Evolutionary conservation across 768 basidiomycete genomes (phyloP).

Genomic region (Boletus reticuloceps): DNA sequence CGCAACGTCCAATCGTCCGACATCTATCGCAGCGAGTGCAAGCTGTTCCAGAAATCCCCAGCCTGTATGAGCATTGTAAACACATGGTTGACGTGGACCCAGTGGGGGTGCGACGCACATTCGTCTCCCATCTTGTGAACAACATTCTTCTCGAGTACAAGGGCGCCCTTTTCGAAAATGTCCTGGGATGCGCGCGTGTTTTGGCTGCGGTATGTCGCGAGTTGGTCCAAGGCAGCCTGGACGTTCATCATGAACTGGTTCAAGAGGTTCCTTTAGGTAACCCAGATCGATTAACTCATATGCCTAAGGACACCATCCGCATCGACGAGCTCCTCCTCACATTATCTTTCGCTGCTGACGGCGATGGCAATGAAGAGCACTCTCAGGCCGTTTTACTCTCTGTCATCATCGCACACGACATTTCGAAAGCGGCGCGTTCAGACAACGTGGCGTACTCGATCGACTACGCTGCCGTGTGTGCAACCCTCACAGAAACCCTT

Average conservation of each 20-base stretch:
- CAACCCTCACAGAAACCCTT: slow-evolving; percentile 27
- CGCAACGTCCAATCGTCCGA: slow-evolving; percentile 68
- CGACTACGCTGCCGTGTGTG: slow-evolving; percentile 52
- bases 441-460: slow-evolving; percentile 61
- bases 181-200: slow-evolving; percentile 56
- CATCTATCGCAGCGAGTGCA: slow-evolving; percentile 72
- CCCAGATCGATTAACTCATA: too few relatives aligned
- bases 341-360: slow-evolving; percentile 33
- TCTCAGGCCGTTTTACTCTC: slow-evolving; percentile 55
- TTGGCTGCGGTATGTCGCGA: slow-evolving; percentile 52
- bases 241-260: slow-evolving; percentile 39
- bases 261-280: neutral
- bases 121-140: slow-evolving; percentile 53
- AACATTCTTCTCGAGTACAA: slow-evolving; percentile 48
- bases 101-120: slow-evolving; percentile 33
- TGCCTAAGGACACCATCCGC: slow-evolving; percentile 35
- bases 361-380: slow-evolving; percentile 31
- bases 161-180: slow-evolving; percentile 50
- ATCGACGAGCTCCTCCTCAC: slow-evolving; percentile 49
- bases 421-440: slow-evolving; percentile 44
- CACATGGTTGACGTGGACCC: too few relatives aligned
- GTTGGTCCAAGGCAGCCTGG: slow-evolving; percentile 45
- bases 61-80: slow-evolving; percentile 38
- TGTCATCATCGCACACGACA: slow-evolving; percentile 48
- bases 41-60: slow-evolving; percentile 85